phyloP scores from a whole-genome alignment of 768 basidiomycete genomes.

The Punctularia strigosozonata region DNA sequence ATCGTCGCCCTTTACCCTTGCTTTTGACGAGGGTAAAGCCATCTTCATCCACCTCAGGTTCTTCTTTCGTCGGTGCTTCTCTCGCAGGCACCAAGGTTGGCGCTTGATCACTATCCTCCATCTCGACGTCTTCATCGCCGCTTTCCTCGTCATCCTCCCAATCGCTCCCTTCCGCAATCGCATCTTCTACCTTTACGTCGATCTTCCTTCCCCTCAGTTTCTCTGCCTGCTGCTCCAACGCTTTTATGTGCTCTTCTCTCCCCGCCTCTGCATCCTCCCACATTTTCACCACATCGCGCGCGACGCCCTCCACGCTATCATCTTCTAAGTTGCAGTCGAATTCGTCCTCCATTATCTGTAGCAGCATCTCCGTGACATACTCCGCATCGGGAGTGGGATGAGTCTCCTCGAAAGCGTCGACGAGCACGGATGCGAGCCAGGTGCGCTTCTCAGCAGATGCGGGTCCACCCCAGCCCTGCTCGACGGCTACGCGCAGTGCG shows the following conservation, averaged over 20 bases:
- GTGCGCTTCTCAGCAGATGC: slow-evolving; percentile 59
- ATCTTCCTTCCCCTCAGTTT: slow-evolving; percentile 44
- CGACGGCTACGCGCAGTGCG: slow-evolving; percentile 75
- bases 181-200: slow-evolving; percentile 29
- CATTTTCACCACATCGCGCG: slow-evolving; percentile 55
- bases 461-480: slow-evolving; percentile 80
- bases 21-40: slow-evolving; percentile 77
- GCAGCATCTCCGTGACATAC: slow-evolving; percentile 72
- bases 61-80: slow-evolving; percentile 25
- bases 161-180: slow-evolving; percentile 26
- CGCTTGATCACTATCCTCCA: slow-evolving; percentile 36
- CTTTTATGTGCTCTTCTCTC: slow-evolving; percentile 35
- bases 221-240: slow-evolving; percentile 56
- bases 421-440: slow-evolving; percentile 75
- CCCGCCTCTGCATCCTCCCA: slow-evolving; percentile 44
- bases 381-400: slow-evolving; percentile 42
- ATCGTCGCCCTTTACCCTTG: too few species aligned
- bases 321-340: slow-evolving; percentile 82
- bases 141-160: slow-evolving; percentile 29
- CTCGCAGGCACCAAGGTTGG: slow-evolving; percentile 39
- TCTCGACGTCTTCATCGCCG: slow-evolving; percentile 19
- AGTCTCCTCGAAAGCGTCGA: slow-evolving; percentile 62
- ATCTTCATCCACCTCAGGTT: slow-evolving; percentile 81
- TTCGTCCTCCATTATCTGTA: slow-evolving; percentile 81
- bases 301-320: slow-evolving; percentile 64